A percentile compares a stretch with the other conserved stretches of the same genome.
Evolutionary conservation across 805 yeast species (phyloP).

Genomic region (Zygosaccharomyces bisporus): DNA sequence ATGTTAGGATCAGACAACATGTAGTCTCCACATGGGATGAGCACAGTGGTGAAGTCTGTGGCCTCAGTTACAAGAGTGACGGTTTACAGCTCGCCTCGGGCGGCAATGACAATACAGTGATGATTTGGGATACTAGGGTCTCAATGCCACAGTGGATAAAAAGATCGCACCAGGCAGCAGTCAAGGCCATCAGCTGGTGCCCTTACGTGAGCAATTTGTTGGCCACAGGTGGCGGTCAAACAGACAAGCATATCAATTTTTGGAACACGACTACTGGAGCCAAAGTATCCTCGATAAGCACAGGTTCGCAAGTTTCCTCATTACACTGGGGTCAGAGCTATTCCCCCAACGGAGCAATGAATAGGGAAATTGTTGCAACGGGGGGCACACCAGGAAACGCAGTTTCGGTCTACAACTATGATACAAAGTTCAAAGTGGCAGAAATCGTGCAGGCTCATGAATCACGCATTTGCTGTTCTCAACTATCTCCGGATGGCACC

Average conservation of each 20-base stretch:
- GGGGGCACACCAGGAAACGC: constrained; percentile 91
- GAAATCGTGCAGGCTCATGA: constrained; percentile 86
- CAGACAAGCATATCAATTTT: constrained; percentile 83
- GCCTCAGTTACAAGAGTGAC: constrained; percentile 78
- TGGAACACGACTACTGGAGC: constrained; percentile 95
- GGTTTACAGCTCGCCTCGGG: constrained; percentile 87
- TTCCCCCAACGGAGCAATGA: constrained; percentile 17
- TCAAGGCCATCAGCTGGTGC: constrained; percentile 92
- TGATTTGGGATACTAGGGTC: constrained; percentile 86
- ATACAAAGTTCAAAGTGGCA: constrained; percentile 81
- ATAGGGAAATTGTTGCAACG: constrained; percentile 78
- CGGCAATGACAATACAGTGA: constrained; percentile 90
- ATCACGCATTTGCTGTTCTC: constrained; percentile 75
- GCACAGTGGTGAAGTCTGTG: constrained; percentile 90
- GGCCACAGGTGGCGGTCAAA: constrained; percentile 97
- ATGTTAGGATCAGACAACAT: constrained; percentile 82
- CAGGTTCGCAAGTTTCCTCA: constrained; percentile 93
- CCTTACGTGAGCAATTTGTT: constrained; percentile 77
- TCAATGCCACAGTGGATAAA: constrained; percentile 68
- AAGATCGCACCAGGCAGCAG: constrained; percentile 86
- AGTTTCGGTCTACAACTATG: constrained; percentile 79
- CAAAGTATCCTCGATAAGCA: constrained; percentile 77
- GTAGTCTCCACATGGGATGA: constrained; percentile 54
- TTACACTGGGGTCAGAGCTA: constrained; percentile 76
- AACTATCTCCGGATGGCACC: constrained; percentile 84